Conservation (phyloP, 2,329 filamentous ascomycete species). For the Ophiostoma novo-ulmi region DNA sequence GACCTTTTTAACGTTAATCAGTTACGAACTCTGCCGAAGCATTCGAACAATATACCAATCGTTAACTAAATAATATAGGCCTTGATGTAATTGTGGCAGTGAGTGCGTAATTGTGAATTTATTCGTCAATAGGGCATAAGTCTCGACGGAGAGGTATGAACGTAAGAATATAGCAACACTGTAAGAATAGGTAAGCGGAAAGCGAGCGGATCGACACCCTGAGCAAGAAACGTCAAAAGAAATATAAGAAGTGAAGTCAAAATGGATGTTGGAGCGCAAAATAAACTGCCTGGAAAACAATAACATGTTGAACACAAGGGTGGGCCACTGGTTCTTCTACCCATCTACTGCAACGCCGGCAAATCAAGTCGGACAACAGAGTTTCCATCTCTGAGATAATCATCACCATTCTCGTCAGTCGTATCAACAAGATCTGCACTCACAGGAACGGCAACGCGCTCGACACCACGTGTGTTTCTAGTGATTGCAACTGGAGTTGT, state of each 20-base stretch:
- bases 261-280: no score
- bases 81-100: no score
- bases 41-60: neutral
- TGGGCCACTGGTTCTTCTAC: no score
- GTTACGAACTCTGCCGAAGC: neutral
- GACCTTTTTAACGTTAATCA: neutral
- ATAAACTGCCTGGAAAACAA: neutral
- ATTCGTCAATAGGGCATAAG: no score
- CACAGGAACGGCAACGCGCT: neutral
- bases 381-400: neutral
- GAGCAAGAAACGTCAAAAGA: no score
- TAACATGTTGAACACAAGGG: neutral
- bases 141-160: no score
- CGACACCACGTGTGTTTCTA: neutral
- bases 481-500: neutral
- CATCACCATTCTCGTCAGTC: neutral
- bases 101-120: no score
- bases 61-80: neutral
- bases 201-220: no score
- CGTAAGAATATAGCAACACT: no score
- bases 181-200: no score
- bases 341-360: neutral
- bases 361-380: slow-evolving; percentile 5
- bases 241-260: no score
- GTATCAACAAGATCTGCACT: neutral